Evolutionary conservation across 345 rosid genomes (phyloP).

Genomic region (Streptanthus diversifolius): DNA sequence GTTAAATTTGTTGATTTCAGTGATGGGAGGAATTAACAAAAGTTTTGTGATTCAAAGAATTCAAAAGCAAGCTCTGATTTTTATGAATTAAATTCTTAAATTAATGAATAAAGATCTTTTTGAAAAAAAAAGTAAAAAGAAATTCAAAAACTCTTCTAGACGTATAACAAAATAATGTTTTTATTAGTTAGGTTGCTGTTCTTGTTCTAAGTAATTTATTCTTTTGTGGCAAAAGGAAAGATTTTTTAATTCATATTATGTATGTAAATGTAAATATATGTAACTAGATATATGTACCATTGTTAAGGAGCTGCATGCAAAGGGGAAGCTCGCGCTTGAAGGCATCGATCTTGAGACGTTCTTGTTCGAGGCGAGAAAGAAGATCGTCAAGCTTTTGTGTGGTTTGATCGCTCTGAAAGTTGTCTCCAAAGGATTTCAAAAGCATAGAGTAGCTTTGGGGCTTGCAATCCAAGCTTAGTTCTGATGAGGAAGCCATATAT

Average conservation of each 20-base stretch:
- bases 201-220: background rate
- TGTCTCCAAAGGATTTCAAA: conserved; percentile 80
- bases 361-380: conserved; percentile 82
- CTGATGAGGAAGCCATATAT: conserved; percentile 75
- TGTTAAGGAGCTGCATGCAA: conserved; percentile 98
- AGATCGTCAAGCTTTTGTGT: conserved; percentile 83
- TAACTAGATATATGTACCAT: conserved; percentile 44
- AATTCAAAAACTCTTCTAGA: conserved; percentile 19
- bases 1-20: conserved; percentile 25
- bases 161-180: background rate
- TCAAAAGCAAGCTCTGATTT: conserved; percentile 40
- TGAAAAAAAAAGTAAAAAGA: conserved; percentile 15
- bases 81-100: conserved; percentile 26
- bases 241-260: background rate
- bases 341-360: conserved; percentile 92
- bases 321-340: conserved; percentile 99
- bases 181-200: background rate
- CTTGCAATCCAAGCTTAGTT: conserved; percentile 76
- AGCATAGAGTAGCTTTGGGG: conserved; percentile 88
- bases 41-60: conserved; percentile 24
- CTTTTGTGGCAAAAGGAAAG: background rate
- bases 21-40: conserved; percentile 27
- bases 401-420: conserved; percentile 43
- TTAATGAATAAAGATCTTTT: conserved; percentile 32
- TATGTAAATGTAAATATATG: background rate